Conservation (phyloP, 768 basidiomycete genomes). For the Lactarius tabidus region DNA sequence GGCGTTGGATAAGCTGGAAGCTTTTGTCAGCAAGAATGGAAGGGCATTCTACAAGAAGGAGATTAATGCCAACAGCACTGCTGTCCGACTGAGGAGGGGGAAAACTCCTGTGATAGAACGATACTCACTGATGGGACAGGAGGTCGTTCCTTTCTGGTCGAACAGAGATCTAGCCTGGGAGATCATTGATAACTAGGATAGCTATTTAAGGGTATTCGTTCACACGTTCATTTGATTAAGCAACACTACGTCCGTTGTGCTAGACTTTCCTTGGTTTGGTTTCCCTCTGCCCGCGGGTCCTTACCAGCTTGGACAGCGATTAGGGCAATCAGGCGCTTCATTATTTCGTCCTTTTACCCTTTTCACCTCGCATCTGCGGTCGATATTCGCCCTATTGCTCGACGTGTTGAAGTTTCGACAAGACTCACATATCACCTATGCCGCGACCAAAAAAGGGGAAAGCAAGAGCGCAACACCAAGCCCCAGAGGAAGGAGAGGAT, state of each 20-base stretch:
- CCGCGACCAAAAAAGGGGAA: slow-evolving; percentile 23
- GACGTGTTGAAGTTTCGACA: slow-evolving; percentile 3
- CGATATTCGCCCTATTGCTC: not conserved
- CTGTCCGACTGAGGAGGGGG: slow-evolving; percentile 44
- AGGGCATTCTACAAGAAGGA: slow-evolving; percentile 67
- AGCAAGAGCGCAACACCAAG: slow-evolving; percentile 11
- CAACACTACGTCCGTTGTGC: not conserved
- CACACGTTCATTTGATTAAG: slow-evolving; percentile 14
- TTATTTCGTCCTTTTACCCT: not conserved
- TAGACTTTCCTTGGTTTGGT: slow-evolving; percentile 13
- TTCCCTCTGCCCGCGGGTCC: not conserved
- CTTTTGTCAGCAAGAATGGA: slow-evolving; percentile 76
- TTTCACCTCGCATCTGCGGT: not conserved
- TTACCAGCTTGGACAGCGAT: not conserved
- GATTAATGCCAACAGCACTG: slow-evolving; percentile 27
- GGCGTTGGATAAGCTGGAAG: slow-evolving; percentile 75
- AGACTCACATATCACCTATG: slow-evolving; percentile 6
- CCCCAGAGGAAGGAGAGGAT: slow-evolving; percentile 15
- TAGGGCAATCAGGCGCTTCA: not conserved
- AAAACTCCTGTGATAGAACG: slow-evolving; percentile 41
- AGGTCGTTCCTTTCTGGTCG: slow-evolving; percentile 82
- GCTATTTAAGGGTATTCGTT: slow-evolving; percentile 13
- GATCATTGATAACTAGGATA: slow-evolving; percentile 14
- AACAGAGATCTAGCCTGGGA: slow-evolving; percentile 79
- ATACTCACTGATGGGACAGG: slow-evolving; percentile 48